These are phyloP conservation scores for Berkeleyomyces basicola DNA, from an alignment of 2,329 filamentous ascomycete species.

Conservation along the genomic window DNA sequence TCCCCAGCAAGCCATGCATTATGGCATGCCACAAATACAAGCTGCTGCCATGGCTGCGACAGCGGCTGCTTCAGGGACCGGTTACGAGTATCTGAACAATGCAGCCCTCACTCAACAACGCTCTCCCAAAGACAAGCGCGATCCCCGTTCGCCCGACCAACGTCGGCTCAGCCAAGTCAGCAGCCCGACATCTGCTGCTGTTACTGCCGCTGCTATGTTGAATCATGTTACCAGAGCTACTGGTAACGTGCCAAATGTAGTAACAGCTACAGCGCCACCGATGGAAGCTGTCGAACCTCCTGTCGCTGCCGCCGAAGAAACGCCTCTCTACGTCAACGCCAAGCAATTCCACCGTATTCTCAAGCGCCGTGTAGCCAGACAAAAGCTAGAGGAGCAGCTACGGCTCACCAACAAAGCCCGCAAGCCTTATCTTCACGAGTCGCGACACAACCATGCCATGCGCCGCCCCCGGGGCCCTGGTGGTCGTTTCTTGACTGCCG, in stretches of 20 bases:
- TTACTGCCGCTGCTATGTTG: constrained; percentile 60
- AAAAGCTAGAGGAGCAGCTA: constrained; percentile 83
- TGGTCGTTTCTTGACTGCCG: constrained; percentile 87
- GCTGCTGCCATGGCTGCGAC: constrained; percentile 86
- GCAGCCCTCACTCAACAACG: constrained; percentile 31
- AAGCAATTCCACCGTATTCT: constrained; percentile 97
- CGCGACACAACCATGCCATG: constrained; percentile 96
- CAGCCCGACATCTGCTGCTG: constrained; percentile 58
- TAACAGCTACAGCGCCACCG: constrained; percentile 49
- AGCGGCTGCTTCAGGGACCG: constrained; percentile 74
- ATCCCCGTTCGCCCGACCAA: constrained; percentile 52
- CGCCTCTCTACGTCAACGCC: constrained; percentile 91
- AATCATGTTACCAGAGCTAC: constrained; percentile 42
- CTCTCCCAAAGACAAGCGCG: constrained; percentile 43
- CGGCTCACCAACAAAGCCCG: constrained; percentile 86
- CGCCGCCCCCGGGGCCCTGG: constrained; percentile 82
- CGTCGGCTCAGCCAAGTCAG: constrained; percentile 63
- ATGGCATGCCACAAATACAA: constrained; percentile 68
- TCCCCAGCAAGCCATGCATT: constrained; percentile 59
- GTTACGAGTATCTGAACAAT: constrained; percentile 56
- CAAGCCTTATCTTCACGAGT: constrained; percentile 95
- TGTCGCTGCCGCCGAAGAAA: constrained; percentile 57
- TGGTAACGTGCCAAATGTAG: constrained; percentile 62
- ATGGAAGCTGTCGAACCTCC: constrained; percentile 61
- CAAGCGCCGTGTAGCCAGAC: constrained; percentile 81